Evolutionary conservation across 1,284 basidiomycete genomes (phyloP), one percentile per base, ranked within the genome.

Genomic region (Pseudozyma tsukubaensis): DNA sequence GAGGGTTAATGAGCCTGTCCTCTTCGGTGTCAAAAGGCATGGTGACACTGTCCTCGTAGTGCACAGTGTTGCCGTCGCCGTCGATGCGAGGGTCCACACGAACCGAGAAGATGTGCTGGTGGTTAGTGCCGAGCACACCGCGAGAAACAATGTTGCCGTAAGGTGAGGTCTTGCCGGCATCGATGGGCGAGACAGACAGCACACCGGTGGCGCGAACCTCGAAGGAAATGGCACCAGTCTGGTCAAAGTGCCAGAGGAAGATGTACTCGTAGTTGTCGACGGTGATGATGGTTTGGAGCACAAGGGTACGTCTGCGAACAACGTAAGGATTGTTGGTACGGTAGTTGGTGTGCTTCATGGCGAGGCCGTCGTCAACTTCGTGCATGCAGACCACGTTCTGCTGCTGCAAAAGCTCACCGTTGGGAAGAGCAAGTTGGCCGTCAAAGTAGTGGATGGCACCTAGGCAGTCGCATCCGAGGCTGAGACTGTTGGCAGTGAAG

Each of bases 81-180:
- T 97, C 94, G 70, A 97, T 87, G 92, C 95, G 95, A 1, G 94
- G 92, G 86, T 97, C 94, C 50, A 96, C 87, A 14, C 92, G 91
- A 66, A 94, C 51, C 34, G 87, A 89, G 86, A 91, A 91, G 52
- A 94, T 85, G 83, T 96, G 94, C 82, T 96, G 94, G 84, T 97
- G 94, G 84, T 94, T 89, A 51, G 96, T 94, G 0, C 93, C 94
- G 72, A 90, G 91, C 82, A 97, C 88, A 44, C 89, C 89, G n/a
- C 92, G 93, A 0, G 94, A 94, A 59, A 97, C 90, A 43, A 88
- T 87, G 16, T 90, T 91, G 36, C 92, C 93, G 84, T 90, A 90
- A 7, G 68, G 62, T 12, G 85, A 82, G 14, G 90, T 89, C 68
- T 85, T 88, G 50, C 67, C 67, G 3, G 56, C 60, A 47, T 63